Conservation (phyloP, 768 basidiomycete species). For the Suillus decipiens region DNA sequence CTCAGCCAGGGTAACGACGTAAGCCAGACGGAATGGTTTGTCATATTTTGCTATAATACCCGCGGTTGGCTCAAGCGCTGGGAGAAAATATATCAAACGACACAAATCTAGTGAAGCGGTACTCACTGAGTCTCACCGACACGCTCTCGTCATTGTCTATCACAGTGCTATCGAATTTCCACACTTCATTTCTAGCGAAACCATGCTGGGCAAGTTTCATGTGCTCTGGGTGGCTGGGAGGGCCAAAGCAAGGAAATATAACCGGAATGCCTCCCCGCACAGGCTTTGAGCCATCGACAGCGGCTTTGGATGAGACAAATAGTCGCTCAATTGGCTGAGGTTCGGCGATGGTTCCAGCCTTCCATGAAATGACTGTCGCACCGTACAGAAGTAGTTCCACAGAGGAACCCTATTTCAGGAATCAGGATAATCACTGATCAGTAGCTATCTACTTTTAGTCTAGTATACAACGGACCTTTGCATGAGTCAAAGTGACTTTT, state of each 20-base stretch:
- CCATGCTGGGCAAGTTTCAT: constrained; percentile 81
- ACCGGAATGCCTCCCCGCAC: constrained; percentile 59
- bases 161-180: constrained; percentile 67
- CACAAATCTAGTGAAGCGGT: background rate
- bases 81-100: constrained; percentile 10
- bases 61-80: constrained; percentile 66
- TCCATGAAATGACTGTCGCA: constrained; percentile 89
- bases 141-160: constrained; percentile 72
- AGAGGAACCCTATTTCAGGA: constrained; percentile 54
- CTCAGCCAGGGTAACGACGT: constrained; percentile 77
- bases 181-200: constrained; percentile 78
- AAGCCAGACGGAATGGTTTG: constrained; percentile 69
- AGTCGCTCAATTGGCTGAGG: constrained; percentile 60
- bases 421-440: background rate
- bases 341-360: constrained; percentile 42
- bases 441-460: constrained; percentile 4
- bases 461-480: constrained; percentile 46
- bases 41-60: constrained; percentile 60
- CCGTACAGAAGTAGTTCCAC: constrained; percentile 75
- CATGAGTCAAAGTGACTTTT: constrained; percentile 56
- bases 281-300: constrained; percentile 79
- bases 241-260: constrained; percentile 89
- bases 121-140: constrained; percentile 76
- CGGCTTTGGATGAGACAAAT: constrained; percentile 80
- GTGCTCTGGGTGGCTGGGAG: constrained; percentile 76